These are phyloP conservation scores for Zymoseptoria crescenta DNA, from an alignment of 2,329 filamentous ascomycete species.

Conservation along the genomic window DNA sequence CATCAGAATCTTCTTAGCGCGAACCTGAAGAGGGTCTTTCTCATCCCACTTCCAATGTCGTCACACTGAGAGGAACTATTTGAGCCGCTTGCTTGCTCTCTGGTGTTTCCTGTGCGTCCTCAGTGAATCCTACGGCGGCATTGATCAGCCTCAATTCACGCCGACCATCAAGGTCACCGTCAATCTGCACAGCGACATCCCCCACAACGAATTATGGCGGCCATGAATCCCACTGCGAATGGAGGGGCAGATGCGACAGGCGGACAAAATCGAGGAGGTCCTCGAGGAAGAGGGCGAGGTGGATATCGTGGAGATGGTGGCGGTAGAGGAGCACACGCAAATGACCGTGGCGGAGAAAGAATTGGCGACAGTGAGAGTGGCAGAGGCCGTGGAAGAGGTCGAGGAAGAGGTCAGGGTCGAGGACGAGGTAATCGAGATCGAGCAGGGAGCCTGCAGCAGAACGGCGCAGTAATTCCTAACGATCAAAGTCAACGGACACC, in stretches of 20 bases:
- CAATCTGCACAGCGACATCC: not conserved
- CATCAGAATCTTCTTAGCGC: not conserved
- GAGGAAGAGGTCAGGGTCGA: constrained; percentile 27
- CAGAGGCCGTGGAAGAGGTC: constrained; percentile 22
- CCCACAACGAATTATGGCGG: constrained; percentile 8
- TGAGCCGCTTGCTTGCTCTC: not conserved
- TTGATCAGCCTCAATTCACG: not conserved
- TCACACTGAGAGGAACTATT: not conserved
- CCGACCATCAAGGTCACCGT: not conserved
- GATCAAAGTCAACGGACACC: constrained; percentile 17
- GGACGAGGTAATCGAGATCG: constrained; percentile 32
- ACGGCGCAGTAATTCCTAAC: constrained; percentile 13
- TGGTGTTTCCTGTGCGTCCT: not conserved
- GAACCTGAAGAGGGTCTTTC: not conserved
- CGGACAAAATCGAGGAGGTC: constrained; percentile 5
- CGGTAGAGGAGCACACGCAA: constrained; percentile 5
- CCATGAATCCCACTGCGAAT: constrained; percentile 6
- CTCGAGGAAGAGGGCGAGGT: constrained; percentile 15
- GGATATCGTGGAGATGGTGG: constrained; percentile 15
- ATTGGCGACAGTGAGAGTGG: constrained; percentile 5
- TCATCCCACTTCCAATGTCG: not conserved
- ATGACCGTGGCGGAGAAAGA: constrained; percentile 9
- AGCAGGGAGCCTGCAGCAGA: constrained; percentile 21
- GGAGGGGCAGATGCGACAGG: constrained; percentile 4
- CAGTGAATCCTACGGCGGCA: not conserved